Evolutionary conservation across 1,284 basidiomycete species (phyloP), one percentile per base, ranked within the genome.

Genomic region (Pseudozyma tsukubaensis): DNA sequence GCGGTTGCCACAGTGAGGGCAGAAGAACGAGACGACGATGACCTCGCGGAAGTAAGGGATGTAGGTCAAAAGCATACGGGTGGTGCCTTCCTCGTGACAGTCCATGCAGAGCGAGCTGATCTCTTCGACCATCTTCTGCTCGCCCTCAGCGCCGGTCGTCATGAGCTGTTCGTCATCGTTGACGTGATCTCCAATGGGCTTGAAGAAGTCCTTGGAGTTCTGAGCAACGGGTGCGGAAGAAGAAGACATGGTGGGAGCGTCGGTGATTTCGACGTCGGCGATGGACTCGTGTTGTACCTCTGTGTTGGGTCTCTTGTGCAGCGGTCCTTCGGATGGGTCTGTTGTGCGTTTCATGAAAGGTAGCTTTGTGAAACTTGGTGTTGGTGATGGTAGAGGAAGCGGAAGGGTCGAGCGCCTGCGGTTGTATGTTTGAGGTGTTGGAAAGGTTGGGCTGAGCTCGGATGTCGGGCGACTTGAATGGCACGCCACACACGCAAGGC

Each of bases 41-140:
- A 99, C 92, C 86, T 99, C 93, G 61, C 90, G 89, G 87, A 99
- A 99, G 87, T 92, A 99, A 0, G 97, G 97, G 63, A 99, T 99
- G 18, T 91, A 91, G 1, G 96, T 99, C 59, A 99, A 88, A 73
- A 99, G 89, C 82, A 99, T 87, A 50, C 94, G 88, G 0, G 97
- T 99, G n/a, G 88, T 87, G 36, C 97, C 97, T 91, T 97, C 91
- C 85, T 97, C 88, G 47, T 90, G 88, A 82, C 97, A 99, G 83
- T 89, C 89, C 94, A 99, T 96, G 86, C 97, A 99, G 36, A 99
- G 87, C 37, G 93, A 95, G 78, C 94, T 92, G 76, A 99, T 89
- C 58, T 84, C 80, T 40, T 85, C 73, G 12, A 85, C 78, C 65
- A 79, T 76, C 61, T 77, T 72, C 34, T 68, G 62, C 47, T 73